Evolutionary conservation across 441 rosid genomes (phyloP), one percentile per base, ranked within the genome.

Genomic region (California macrophylla): DNA sequence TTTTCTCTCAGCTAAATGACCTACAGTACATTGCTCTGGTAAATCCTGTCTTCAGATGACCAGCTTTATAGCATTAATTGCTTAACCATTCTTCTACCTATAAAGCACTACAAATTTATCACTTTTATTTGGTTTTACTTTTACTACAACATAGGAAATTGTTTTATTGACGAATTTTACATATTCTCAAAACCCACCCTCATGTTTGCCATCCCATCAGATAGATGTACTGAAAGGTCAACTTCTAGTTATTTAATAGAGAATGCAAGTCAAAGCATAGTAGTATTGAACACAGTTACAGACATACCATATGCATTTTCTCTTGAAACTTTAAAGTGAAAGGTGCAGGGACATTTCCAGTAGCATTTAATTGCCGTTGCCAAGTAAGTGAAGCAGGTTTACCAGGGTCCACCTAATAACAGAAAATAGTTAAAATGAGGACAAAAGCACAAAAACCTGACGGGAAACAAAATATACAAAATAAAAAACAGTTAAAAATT

Each of bases 331-430:
- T 79, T 15, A 87, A 23, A 71, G 75, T 81, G 79, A 86, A 88
- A 23, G 34, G 66, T 5, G 65, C 12, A 64, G 93, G 94, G 36
- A 69, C 52, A 58, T 82, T 87, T 30, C 68, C 77, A 56, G 71
- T 78, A 68, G 79, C 64, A 66, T 83, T 79, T 72, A 93, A 71
- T 76, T 74, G 75, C 21, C 97, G 82, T 71, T 83, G 81, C 98
- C 98, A 93, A 71, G 94, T 84, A 60, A 90, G 56, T 16, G 77
- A 73, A 54, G 96, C 83, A 69, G 85, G 84, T 73, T 75, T 75
- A 4, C 79, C 91, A 5, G 76, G 74, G 70, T 76, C 83, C 66
- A 80, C 83, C 95, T 92, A 65, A 69, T 68, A 58, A 71, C 12
- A 69, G 8, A 18, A 64, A 23, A 54, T 40, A 25, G 6, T 54